Evolutionary conservation across 2,329 filamentous ascomycete species (phyloP).

Genomic region (Pseudogymnoascus pannorum): DNA sequence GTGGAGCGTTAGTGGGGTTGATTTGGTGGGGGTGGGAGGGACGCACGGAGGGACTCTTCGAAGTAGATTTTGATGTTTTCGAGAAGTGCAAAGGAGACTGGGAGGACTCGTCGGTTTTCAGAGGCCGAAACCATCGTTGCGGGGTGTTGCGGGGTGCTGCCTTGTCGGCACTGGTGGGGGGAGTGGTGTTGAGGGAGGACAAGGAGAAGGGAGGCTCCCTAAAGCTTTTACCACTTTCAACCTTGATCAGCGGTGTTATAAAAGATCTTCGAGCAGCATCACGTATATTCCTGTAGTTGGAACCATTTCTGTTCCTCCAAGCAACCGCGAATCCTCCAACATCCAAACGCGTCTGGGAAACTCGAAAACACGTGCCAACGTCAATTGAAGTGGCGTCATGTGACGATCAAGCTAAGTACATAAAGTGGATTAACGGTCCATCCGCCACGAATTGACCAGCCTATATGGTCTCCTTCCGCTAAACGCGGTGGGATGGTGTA

Average conservation of each 20-base stretch:
- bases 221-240: background rate
- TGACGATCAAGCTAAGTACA: background rate
- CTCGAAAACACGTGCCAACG: background rate
- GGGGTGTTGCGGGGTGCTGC: background rate
- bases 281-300: background rate
- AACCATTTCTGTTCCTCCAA: background rate
- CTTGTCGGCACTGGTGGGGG: background rate
- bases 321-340: background rate
- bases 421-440: background rate
- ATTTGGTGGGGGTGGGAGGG: background rate
- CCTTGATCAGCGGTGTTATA: background rate
- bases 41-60: slow-evolving; percentile 46
- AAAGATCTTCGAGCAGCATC: background rate
- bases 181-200: background rate
- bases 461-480: slow-evolving; percentile 7
- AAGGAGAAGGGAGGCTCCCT: background rate
- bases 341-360: background rate
- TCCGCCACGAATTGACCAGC: slow-evolving; percentile 5
- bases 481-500: slow-evolving; percentile 10
- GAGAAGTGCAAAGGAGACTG: slow-evolving; percentile 55
- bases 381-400: background rate
- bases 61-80: slow-evolving; percentile 64
- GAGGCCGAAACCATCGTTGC: background rate
- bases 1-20: slow-evolving; percentile 9
- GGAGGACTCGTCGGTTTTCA: slow-evolving; percentile 45